A percentile compares a stretch with the other conserved stretches of the same genome.
Conservation (phyloP, 2,329 filamentous ascomycete genomes). For the Paecilomyces sp. region DNA sequence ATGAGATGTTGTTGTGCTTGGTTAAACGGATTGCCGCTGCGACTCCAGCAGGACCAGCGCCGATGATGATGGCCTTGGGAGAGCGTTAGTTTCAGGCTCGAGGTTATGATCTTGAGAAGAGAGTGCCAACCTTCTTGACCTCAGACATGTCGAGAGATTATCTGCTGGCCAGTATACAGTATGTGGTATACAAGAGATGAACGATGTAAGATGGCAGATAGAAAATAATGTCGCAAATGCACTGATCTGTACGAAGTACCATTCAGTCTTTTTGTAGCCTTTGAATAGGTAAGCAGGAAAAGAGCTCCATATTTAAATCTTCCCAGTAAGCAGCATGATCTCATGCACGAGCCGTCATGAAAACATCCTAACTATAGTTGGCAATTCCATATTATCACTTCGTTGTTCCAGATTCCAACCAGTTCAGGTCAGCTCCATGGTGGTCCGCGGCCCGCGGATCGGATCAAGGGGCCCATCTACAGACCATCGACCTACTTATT, state of each 20-base stretch:
- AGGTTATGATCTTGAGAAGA: background rate
- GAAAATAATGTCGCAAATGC: background rate
- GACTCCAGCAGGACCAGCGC: background rate
- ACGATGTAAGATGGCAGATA: background rate
- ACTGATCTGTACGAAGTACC: background rate
- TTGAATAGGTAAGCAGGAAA: background rate
- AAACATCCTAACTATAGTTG: no score
- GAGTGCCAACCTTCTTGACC: background rate
- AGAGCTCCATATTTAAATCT: background rate
- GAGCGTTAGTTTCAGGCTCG: background rate
- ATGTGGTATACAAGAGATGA: background rate
- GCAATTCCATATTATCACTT: no score
- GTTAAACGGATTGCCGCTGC: background rate
- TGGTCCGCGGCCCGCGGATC: background rate
- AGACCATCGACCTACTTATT: background rate
- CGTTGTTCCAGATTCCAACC: no score
- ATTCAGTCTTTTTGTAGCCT: background rate
- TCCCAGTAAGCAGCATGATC: background rate
- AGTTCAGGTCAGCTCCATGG: background rate
- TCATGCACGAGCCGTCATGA: background rate
- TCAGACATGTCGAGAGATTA: background rate
- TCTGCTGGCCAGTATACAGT: background rate
- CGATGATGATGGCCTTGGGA: background rate
- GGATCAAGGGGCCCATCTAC: background rate
- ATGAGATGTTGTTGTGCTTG: constrained; percentile 7